phyloP scores from a whole-genome alignment of 345 rosid genomes.

The Kandelia obovata region DNA sequence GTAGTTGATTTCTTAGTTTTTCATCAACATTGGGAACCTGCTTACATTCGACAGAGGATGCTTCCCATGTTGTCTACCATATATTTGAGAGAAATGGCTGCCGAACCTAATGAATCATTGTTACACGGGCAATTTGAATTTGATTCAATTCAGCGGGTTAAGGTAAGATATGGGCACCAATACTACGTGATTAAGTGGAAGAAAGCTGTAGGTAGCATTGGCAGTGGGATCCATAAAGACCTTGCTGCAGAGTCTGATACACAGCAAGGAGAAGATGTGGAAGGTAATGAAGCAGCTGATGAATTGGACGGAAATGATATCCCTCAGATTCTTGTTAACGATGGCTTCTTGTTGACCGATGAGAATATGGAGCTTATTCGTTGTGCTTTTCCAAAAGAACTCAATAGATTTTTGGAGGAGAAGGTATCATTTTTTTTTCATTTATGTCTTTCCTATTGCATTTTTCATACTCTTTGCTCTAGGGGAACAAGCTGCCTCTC shows the following conservation, averaged over 20 bases:
- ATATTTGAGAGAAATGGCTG: conserved; percentile 64
- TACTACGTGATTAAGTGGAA: conserved; percentile 74
- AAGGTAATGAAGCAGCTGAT: conserved; percentile 45
- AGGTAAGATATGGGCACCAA: conserved; percentile 60
- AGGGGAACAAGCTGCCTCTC: conserved; percentile 6
- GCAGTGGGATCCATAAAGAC: conserved; percentile 18
- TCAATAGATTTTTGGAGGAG: conserved; percentile 50
- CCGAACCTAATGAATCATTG: conserved; percentile 37
- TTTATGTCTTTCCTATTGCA: not conserved
- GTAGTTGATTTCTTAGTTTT: conserved; percentile 72
- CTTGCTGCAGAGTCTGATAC: conserved; percentile 32
- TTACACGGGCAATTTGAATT: conserved; percentile 64
- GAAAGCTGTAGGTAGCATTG: conserved; percentile 35
- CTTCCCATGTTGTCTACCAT: conserved; percentile 78
- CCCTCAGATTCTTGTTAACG: conserved; percentile 51
- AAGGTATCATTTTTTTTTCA: conserved; percentile 44
- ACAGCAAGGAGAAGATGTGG: conserved; percentile 38
- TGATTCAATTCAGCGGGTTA: conserved; percentile 66
- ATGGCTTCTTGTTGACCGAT: conserved; percentile 63
- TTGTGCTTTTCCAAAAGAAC: conserved; percentile 69
- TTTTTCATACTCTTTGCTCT: not conserved
- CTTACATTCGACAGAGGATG: conserved; percentile 68
- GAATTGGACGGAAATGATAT: conserved; percentile 42
- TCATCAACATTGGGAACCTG: conserved; percentile 70
- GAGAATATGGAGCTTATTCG: conserved; percentile 64